A percentile compares a stretch with the other conserved stretches of the same genome.
Evolutionary conservation across 495 filamentous ascomycete species (phyloP).

Genomic region (Schizothecium vesticola): DNA sequence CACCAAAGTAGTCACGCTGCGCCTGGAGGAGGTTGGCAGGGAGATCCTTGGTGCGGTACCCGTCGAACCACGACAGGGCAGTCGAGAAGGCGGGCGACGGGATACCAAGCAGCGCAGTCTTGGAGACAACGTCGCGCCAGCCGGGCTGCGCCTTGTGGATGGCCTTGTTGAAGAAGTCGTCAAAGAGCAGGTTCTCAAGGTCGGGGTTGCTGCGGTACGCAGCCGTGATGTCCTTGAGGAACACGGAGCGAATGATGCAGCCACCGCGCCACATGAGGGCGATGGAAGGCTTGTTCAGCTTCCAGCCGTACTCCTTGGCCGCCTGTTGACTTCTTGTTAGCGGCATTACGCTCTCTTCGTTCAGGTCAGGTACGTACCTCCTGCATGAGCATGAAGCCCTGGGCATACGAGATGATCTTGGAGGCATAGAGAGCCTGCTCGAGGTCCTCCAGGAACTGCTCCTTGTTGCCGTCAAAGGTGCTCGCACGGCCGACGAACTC

Average conservation of each 20-base stretch:
- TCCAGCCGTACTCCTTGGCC: slow-evolving; percentile 92
- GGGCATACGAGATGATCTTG: slow-evolving; percentile 99
- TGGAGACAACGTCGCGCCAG: slow-evolving; percentile 92
- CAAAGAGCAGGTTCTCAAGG: slow-evolving; percentile 95
- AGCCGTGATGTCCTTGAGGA: slow-evolving; percentile 97
- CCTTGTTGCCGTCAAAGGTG: slow-evolving; percentile 82
- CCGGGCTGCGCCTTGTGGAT: slow-evolving; percentile 94
- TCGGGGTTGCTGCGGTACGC: slow-evolving; percentile 94
- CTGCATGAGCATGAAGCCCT: slow-evolving; percentile 99
- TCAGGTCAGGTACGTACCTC: slow-evolving; percentile 56
- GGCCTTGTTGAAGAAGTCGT: slow-evolving; percentile 98
- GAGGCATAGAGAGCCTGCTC: slow-evolving; percentile 98
- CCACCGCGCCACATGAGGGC: slow-evolving; percentile 99
- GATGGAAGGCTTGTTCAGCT: slow-evolving; percentile 99
- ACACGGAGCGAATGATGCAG: slow-evolving; percentile 99
- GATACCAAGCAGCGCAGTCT: slow-evolving; percentile 88
- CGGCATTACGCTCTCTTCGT: background rate
- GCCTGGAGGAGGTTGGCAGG: slow-evolving; percentile 97
- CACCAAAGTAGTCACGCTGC: slow-evolving; percentile 98
- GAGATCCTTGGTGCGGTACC: slow-evolving; percentile 89
- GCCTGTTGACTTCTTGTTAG: slow-evolving; percentile 49
- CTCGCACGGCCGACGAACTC: slow-evolving; percentile 62
- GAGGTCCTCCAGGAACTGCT: slow-evolving; percentile 89
- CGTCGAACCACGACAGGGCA: slow-evolving; percentile 95
- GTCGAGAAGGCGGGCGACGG: slow-evolving; percentile 94